A percentile compares a stretch with the other conserved stretches of the same genome.
Evolutionary conservation across 768 basidiomycete species (phyloP).

Genomic region (Auricularia heimuer): DNA sequence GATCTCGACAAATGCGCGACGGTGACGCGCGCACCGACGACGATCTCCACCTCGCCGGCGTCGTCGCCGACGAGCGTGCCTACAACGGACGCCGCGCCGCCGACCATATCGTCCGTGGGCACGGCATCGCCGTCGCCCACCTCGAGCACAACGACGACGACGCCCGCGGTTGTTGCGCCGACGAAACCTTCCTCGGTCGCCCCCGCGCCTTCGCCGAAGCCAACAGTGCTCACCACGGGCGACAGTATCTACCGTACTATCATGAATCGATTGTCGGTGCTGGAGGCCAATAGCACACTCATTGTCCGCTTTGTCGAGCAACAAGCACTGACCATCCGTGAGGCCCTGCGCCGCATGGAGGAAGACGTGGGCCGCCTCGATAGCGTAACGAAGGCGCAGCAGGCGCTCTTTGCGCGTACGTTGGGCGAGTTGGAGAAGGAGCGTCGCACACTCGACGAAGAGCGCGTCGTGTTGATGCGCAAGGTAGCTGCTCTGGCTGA

Average conservation of each 20-base stretch:
- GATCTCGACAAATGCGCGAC: neutral
- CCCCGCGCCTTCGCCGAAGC: conserved; percentile 3
- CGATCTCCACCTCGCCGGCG: neutral
- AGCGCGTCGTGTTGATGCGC: conserved; percentile 57
- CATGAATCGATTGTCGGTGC: conserved; percentile 78
- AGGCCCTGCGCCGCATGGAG: conserved; percentile 61
- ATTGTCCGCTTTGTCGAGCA: conserved; percentile 83
- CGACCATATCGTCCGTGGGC: neutral
- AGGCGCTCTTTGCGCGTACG: conserved; percentile 52
- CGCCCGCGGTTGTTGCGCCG: conserved; percentile 2
- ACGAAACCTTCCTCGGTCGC: conserved; percentile 2
- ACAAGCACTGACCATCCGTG: conserved; percentile 67
- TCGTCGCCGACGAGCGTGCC: neutral
- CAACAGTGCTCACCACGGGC: conserved; percentile 31
- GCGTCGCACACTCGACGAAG: conserved; percentile 52
- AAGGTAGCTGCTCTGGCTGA: conserved; percentile 67
- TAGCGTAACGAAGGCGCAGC: conserved; percentile 61
- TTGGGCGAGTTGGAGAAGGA: conserved; percentile 63
- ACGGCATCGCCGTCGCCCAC: neutral
- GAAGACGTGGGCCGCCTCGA: conserved; percentile 74
- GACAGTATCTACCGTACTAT: conserved; percentile 96
- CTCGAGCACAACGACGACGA: conserved; percentile 12
- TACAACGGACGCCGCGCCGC: neutral
- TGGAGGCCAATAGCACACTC: conserved; percentile 83
- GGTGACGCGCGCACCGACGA: neutral